Percentiles rank a stretch among this genome's conserved stretches.
These are phyloP conservation scores for Yamadazyma diospyri DNA, from an alignment of 1,139 yeast genomes.

Conservation along the genomic window DNA sequence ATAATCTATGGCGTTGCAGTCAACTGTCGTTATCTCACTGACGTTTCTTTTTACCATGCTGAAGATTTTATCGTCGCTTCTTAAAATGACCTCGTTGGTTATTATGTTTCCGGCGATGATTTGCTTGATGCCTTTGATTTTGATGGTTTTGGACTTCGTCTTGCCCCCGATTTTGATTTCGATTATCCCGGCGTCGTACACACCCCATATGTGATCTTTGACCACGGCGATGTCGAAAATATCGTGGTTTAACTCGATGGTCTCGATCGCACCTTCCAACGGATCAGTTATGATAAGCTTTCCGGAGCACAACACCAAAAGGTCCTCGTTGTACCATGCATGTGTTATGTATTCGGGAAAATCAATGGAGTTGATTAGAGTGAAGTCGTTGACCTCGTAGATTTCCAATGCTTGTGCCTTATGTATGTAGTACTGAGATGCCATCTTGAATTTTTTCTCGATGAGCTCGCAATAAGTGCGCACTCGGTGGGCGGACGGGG, in stretches of 20 bases:
- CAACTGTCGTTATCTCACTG: slow-evolving; percentile 1
- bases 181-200: slow-evolving; percentile 14
- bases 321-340: slow-evolving; percentile 5
- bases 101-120: slow-evolving; percentile 4
- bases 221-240: slow-evolving; percentile 11
- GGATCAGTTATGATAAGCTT: slow-evolving; percentile 13
- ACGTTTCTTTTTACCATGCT: slow-evolving; percentile 6
- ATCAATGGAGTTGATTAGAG: slow-evolving; percentile 12
- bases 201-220: slow-evolving; percentile 13
- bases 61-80: slow-evolving; percentile 4
- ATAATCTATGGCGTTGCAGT: slow-evolving; percentile 1
- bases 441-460: slow-evolving; percentile 5
- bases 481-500: no score
- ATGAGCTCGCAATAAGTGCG: slow-evolving; percentile 7
- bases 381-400: slow-evolving; percentile 15
- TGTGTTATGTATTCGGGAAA: slow-evolving; percentile 4
- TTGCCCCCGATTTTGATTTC: slow-evolving; percentile 6
- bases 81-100: slow-evolving; percentile 4
- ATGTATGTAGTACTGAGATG: slow-evolving; percentile 6
- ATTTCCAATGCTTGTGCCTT: slow-evolving; percentile 10
- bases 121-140: slow-evolving; percentile 2
- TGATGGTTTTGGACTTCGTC: slow-evolving; percentile 5
- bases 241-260: slow-evolving; percentile 8
- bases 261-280: slow-evolving; percentile 13
- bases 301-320: slow-evolving; percentile 2